Evolutionary conservation across 1,284 basidiomycete species (phyloP), one percentile per base, ranked within the genome.

Genomic region (Ustilago loliicola): DNA sequence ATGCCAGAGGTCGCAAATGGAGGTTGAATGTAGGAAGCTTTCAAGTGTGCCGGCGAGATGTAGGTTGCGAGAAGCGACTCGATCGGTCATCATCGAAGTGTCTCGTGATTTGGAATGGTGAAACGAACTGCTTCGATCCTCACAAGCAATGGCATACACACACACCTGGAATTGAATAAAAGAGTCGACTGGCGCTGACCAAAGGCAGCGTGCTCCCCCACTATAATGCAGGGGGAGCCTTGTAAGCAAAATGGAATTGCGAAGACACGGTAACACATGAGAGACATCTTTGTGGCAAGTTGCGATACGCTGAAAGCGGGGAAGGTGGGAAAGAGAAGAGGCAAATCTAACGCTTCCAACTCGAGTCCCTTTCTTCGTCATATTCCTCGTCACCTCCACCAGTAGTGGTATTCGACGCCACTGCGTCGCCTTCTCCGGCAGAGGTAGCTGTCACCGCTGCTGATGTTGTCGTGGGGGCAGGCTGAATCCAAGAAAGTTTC

Each of bases 401-500:
- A 4, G 38, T 61, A 9, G 47, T 25, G 47, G 32, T 17, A 51
- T 7, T n/a, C 54, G 21, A 45, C 19, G 42, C 36, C 42, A 42
- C 50, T 30, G 42, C 45, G n/a, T 61, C 56, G 4, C 53, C 42
- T 2, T 15, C 52, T 0, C 53, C 53, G 1, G 62, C 27, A 23
- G 53, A 45, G 5, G 52, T 36, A n/a, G 69, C 25, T 29, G 52
- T 36, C 40, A 32, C 32, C 1, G 61, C 48, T n/a, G 66, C 34
- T 15, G 59, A 3, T 36, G 48, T 21, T 13, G 59, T 45, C 3
- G 56, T 13, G 13, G 52, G 21, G 1, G 79, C 64, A 21, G 72
- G 62, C n/a, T 81, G 73, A 32, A 77, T 76, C 85, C 85, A 86
- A 10, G 54, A 65, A 4, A 84, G 62, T 67, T 81, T 80, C 23